These are phyloP conservation scores for Fallopia convolvulus DNA, from an alignment of 148 eudicot species.

Conservation along the genomic window DNA sequence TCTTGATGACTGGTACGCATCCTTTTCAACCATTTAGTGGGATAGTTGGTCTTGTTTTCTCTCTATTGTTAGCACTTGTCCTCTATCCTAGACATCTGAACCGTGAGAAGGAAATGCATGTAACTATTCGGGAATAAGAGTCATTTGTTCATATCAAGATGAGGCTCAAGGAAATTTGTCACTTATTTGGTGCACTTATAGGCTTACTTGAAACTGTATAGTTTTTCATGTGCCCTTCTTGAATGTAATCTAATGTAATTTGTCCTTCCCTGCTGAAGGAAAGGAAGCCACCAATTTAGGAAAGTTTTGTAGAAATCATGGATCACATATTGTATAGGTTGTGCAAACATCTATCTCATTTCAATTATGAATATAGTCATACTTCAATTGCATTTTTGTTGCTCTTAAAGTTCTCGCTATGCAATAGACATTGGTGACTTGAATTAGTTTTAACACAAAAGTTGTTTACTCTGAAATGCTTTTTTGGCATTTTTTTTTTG, in stretches of 20 bases:
- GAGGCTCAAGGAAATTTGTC: background rate
- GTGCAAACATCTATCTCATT: background rate
- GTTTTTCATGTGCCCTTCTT: background rate
- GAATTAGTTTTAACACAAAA: too few relatives aligned
- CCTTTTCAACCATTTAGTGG: conserved; percentile 79
- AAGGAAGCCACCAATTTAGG: background rate
- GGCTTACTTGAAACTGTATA: background rate
- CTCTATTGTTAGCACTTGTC: conserved; percentile 47
- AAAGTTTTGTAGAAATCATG: conserved; percentile 6
- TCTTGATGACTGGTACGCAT: conserved; percentile 60
- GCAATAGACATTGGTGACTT: too few relatives aligned
- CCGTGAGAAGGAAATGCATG: conserved; percentile 18
- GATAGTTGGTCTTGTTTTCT: conserved; percentile 49
- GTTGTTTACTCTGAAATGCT: too few relatives aligned
- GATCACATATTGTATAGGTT: conserved; percentile 4
- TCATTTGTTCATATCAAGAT: background rate
- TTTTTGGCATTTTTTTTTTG: too few relatives aligned
- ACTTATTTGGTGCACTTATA: background rate
- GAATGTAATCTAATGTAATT: background rate
- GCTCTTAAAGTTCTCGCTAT: background rate
- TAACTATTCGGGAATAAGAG: conserved; percentile 23
- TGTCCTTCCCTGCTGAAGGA: background rate
- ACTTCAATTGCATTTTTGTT: background rate
- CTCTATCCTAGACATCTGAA: conserved; percentile 54
- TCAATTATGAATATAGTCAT: background rate